phyloP scores from a whole-genome alignment of 2,329 filamentous ascomycete species.

The Pseudohalonectria lignicola region DNA sequence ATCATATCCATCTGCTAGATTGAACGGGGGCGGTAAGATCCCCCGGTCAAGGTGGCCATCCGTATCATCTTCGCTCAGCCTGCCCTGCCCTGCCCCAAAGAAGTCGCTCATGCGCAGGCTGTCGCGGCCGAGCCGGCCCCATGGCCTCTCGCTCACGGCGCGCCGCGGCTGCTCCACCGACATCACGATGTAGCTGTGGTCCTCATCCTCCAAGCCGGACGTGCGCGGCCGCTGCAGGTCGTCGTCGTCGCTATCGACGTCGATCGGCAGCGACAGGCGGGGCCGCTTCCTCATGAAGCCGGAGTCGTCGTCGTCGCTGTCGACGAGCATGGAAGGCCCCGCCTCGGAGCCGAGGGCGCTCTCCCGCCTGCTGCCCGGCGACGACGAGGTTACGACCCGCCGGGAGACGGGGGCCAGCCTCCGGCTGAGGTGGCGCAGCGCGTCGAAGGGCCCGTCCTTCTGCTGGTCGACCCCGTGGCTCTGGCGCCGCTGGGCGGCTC shows the following conservation, averaged over 20 bases:
- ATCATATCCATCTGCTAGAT: slow-evolving; percentile 19
- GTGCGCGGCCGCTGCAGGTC: slow-evolving; percentile 41
- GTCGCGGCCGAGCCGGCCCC: slow-evolving; percentile 42
- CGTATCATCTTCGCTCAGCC: no score
- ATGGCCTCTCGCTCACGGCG: slow-evolving; percentile 32
- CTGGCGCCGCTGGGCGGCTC: slow-evolving; percentile 23
- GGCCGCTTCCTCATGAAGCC: slow-evolving; percentile 21
- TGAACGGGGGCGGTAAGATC: slow-evolving; percentile 17
- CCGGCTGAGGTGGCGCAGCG: slow-evolving; percentile 42
- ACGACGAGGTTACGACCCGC: slow-evolving; percentile 34
- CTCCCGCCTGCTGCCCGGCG: slow-evolving; percentile 18
- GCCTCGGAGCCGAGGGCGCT: slow-evolving; percentile 10
- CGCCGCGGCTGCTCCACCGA: slow-evolving; percentile 51
- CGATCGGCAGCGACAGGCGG: slow-evolving; percentile 42
- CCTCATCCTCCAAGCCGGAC: slow-evolving; percentile 45
- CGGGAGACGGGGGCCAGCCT: slow-evolving; percentile 38
- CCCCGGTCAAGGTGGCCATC: no score
- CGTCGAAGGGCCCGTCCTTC: slow-evolving; percentile 33
- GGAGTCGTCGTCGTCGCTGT: slow-evolving; percentile 34
- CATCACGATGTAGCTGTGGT: slow-evolving; percentile 41
- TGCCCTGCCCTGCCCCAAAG: no score
- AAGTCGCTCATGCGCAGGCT: slow-evolving; percentile 44
- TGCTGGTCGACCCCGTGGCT: slow-evolving; percentile 45
- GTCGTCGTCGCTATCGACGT: slow-evolving; percentile 37
- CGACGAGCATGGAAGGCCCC: slow-evolving; percentile 20